Base-by-base conservation (phyloP, 2,329 filamentous ascomycete genomes). In the Dothideomycetes sp. region DNA sequence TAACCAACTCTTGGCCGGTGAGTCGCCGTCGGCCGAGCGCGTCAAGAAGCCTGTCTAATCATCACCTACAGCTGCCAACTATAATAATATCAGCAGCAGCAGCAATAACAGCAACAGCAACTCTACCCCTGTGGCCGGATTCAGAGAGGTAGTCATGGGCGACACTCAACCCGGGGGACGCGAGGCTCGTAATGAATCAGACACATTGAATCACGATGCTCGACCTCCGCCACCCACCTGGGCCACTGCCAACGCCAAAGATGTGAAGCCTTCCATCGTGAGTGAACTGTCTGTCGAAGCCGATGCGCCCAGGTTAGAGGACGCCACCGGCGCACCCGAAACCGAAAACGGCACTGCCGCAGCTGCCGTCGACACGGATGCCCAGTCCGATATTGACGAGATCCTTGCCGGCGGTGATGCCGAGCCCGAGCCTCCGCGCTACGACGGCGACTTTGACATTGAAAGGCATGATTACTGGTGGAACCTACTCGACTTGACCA, bases 381-480 rank as follows among this genome's bases (percentile, higher is more conserved):
- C 37, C 11, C 29, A 32, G 22, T 40, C 37, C 8, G 37, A 40
- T 13, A 40, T 40, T 11, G 37, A 40, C 10, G 37, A 40, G 11
- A 15, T 40, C 12, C 20, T 40, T 8, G 20, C 29, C 2, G 37
- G 37, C 4, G 37, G 37, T 12, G 37, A 40, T 27, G 37, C 37
- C 16, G 37, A 40, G 16, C 37, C 37, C 11, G 37, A 40, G 6
- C 37, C 37, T 19, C 37, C 37, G 6, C 37, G 37, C 3, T 40
- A 40, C 27, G 37, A 40, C 13, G 37, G 37, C 12, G 37, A 40
- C 11, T 40, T 40, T 20, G 37, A 40, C 22, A 40, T 40, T 18
- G 37, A 40, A 17, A 32, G 37, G 17, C 37, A 40, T 29, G 37
- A 40, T n/a, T 40, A 40, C 29, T 40, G 37, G 37, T 40, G 37